These are phyloP conservation scores for Lyophyllum semitale DNA, from an alignment of 768 basidiomycete genomes.

Conservation along the genomic window DNA sequence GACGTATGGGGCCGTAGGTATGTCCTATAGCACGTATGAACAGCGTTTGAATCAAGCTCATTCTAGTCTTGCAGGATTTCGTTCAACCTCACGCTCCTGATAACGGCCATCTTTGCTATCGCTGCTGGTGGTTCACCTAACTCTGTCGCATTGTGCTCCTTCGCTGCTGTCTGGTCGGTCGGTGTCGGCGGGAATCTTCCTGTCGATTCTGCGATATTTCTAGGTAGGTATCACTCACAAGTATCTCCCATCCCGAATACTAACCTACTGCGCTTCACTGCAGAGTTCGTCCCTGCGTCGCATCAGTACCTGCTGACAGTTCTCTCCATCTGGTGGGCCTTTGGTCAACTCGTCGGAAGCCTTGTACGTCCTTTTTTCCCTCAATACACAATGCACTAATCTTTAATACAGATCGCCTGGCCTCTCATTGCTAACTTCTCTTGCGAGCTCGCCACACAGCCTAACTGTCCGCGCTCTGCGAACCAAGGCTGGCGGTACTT, in stretches of 20 bases:
- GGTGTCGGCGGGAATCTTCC: conserved; percentile 71
- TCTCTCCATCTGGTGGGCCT: conserved; percentile 79
- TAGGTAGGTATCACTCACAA: conserved; percentile 42
- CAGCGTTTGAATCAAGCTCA: background rate
- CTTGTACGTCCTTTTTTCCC: conserved; percentile 25
- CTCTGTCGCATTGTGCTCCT: conserved; percentile 48
- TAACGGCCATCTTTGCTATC: conserved; percentile 66
- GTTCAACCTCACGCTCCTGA: conserved; percentile 71
- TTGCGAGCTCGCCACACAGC: conserved; percentile 38
- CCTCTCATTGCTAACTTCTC: conserved; percentile 71
- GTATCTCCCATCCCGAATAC: background rate
- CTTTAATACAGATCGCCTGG: conserved; percentile 60
- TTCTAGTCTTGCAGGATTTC: conserved; percentile 43
- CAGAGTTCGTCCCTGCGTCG: conserved; percentile 69
- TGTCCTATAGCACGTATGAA: conserved; percentile 9
- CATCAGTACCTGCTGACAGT: conserved; percentile 79
- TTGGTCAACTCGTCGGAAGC: conserved; percentile 67
- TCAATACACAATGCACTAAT: background rate
- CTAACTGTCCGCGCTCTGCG: conserved; percentile 43
- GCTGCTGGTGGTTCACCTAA: conserved; percentile 63
- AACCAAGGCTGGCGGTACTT: conserved; percentile 81
- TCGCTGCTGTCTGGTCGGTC: conserved; percentile 61
- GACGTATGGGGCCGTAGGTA: conserved; percentile 75
- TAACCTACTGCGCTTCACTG: background rate
- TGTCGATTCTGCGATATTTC: conserved; percentile 75